Conservation (phyloP, 1,139 yeast species). For the Yamadazyma siamensis region DNA sequence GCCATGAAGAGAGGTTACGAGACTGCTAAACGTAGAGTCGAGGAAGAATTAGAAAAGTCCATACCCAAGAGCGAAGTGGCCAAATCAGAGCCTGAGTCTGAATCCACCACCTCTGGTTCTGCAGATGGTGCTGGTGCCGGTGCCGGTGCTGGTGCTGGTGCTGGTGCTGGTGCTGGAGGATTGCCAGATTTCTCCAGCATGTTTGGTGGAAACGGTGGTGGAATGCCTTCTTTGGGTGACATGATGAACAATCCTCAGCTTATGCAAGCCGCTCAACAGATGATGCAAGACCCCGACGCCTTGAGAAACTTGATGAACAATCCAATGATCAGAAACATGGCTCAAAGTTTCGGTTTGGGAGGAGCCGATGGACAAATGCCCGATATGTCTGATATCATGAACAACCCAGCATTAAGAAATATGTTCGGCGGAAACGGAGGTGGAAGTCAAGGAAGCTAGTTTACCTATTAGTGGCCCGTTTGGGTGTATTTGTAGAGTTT, state of each 20-base stretch:
- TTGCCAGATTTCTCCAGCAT: constrained; percentile 66
- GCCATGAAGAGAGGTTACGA: constrained; percentile 94
- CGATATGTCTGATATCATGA: constrained; percentile 67
- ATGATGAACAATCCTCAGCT: constrained; percentile 86
- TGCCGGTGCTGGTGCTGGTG: constrained; percentile 52
- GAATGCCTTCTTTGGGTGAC: constrained; percentile 52
- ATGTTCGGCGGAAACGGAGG: constrained; percentile 44
- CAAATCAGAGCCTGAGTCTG: constrained; percentile 13
- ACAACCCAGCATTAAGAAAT: constrained; percentile 72
- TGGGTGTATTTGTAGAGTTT: no score
- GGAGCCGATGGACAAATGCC: constrained; percentile 48
- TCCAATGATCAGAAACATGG: constrained; percentile 79
- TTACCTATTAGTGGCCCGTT: no score
- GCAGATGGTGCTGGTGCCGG: constrained; percentile 34
- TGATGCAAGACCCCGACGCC: constrained; percentile 89
- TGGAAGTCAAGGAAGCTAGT: no score
- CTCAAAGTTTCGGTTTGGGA: constrained; percentile 62
- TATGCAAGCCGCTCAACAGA: constrained; percentile 88
- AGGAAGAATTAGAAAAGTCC: constrained; percentile 59
- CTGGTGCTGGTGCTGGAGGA: constrained; percentile 61
- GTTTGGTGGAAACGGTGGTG: constrained; percentile 65
- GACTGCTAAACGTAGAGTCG: constrained; percentile 84
- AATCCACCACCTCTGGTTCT: constrained; percentile 15
- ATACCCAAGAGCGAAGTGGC: constrained; percentile 24
- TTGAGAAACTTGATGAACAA: constrained; percentile 74